phyloP scores from a whole-genome alignment of 805 yeast species.

The Starmera pachycereana region DNA sequence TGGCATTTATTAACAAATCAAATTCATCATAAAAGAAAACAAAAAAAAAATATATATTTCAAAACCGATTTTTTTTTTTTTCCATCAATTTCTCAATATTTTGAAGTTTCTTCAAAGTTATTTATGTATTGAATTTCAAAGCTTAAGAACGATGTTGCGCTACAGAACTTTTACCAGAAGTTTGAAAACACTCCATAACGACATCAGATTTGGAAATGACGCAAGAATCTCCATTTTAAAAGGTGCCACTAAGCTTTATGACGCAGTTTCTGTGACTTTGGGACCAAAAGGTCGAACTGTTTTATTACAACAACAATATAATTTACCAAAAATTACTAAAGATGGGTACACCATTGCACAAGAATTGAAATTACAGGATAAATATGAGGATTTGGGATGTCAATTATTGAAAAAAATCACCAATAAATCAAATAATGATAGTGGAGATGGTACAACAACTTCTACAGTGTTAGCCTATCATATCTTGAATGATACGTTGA shows the following conservation, averaged over 20 bases:
- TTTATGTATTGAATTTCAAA: background rate
- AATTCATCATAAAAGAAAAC: no score
- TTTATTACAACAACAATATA: conserved; percentile 91
- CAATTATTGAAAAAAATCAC: conserved; percentile 95
- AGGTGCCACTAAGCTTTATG: conserved; percentile 93
- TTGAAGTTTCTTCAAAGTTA: no score
- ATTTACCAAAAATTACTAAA: conserved; percentile 97
- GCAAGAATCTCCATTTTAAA: conserved; percentile 89
- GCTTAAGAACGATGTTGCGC: background rate
- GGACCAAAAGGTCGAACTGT: conserved; percentile 99
- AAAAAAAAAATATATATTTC: no score
- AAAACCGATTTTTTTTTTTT: no score
- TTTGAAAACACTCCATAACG: conserved; percentile 48
- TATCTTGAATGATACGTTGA: conserved; percentile 92
- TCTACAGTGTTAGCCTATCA: conserved; percentile 97
- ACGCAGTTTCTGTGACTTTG: conserved; percentile 92
- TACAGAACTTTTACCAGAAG: background rate
- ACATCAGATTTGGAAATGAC: conserved; percentile 89
- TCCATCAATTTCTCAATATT: no score
- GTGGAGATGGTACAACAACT: conserved; percentile 98
- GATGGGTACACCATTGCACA: conserved; percentile 98
- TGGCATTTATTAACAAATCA: no score
- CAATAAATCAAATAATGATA: conserved; percentile 93
- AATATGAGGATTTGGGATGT: conserved; percentile 96
- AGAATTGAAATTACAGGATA: conserved; percentile 77